A percentile compares a stretch with the other conserved stretches of the same genome.
These are phyloP conservation scores for Trametes villosa DNA, from an alignment of 768 basidiomycete genomes.

Conservation along the genomic window DNA sequence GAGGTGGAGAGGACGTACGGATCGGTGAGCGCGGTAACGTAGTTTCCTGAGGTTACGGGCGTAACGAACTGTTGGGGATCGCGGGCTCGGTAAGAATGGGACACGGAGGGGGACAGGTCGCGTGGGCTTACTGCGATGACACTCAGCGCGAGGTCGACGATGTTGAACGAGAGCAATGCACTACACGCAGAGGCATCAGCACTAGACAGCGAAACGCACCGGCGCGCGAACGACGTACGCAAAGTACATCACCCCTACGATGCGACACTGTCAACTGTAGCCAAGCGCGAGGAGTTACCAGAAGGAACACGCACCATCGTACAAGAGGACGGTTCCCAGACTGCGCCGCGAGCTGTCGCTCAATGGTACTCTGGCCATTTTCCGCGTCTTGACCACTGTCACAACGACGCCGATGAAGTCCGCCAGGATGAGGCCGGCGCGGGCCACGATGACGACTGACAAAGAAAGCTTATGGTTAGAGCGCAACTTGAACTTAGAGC, in stretches of 20 bases:
- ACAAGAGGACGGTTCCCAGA: neutral
- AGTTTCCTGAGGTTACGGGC: neutral
- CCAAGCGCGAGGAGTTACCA: neutral
- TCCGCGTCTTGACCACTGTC: neutral
- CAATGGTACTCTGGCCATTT: neutral
- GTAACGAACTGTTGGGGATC: neutral
- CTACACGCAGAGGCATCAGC: neutral
- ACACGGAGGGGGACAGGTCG: neutral
- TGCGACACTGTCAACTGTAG: neutral
- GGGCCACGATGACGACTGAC: neutral
- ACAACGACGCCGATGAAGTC: constrained; percentile 3
- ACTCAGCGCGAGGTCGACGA: neutral
- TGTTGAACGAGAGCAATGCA: neutral
- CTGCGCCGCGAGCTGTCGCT: too few species aligned
- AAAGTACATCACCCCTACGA: neutral
- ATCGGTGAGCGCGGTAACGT: constrained; percentile 1
- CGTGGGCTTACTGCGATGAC: neutral
- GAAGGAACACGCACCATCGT: neutral
- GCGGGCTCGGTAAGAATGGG: neutral
- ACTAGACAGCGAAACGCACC: neutral
- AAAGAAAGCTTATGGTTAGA: neutral
- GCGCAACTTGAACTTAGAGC: neutral
- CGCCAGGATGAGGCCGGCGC: neutral
- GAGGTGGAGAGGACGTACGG: constrained; percentile 1
- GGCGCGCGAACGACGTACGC: neutral